Conservation (phyloP, 2,329 filamentous ascomycete species). For the Aspergillaceae sp. region DNA sequence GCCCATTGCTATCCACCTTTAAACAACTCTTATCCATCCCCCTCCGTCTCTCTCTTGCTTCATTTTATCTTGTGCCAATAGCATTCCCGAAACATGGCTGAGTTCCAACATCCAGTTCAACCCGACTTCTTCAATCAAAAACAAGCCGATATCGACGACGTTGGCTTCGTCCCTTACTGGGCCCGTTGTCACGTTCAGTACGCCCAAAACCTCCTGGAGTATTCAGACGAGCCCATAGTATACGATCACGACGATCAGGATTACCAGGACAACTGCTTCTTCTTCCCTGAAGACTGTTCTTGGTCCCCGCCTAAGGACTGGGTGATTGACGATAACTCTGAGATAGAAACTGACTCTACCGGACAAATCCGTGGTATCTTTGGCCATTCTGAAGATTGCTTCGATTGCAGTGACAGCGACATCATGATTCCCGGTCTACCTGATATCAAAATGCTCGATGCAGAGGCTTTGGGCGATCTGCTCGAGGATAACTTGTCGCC, state of each 20-base stretch:
- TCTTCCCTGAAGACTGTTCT: constrained; percentile 37
- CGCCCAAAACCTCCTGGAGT: constrained; percentile 33
- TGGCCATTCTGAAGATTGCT: constrained; percentile 7
- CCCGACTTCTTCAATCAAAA: constrained; percentile 8
- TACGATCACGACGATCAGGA: constrained; percentile 37
- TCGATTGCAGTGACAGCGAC: constrained; percentile 15
- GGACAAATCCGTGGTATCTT: not conserved
- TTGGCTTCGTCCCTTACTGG: constrained; percentile 30
- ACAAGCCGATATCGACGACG: constrained; percentile 7
- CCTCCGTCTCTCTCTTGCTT: too few species aligned
- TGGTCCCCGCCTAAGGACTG: constrained; percentile 28
- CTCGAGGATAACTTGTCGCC: constrained; percentile 36
- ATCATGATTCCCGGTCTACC: constrained; percentile 35
- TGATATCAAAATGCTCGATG: constrained; percentile 37
- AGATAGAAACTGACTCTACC: constrained; percentile 2
- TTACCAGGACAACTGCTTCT: constrained; percentile 36
- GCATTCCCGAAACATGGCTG: constrained; percentile 8
- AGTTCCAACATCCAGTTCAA: constrained; percentile 15
- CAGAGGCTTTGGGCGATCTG: constrained; percentile 33
- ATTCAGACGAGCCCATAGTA: constrained; percentile 33
- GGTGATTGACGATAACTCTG: constrained; percentile 17
- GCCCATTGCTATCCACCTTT: not conserved
- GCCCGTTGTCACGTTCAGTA: constrained; percentile 29
- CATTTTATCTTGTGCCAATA: too few species aligned
- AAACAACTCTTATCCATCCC: too few species aligned